A percentile compares a stretch with the other conserved stretches of the same genome.
These are phyloP conservation scores for Aspergillus tanneri DNA, from an alignment of 2,329 filamentous ascomycete species.

Conservation along the genomic window DNA sequence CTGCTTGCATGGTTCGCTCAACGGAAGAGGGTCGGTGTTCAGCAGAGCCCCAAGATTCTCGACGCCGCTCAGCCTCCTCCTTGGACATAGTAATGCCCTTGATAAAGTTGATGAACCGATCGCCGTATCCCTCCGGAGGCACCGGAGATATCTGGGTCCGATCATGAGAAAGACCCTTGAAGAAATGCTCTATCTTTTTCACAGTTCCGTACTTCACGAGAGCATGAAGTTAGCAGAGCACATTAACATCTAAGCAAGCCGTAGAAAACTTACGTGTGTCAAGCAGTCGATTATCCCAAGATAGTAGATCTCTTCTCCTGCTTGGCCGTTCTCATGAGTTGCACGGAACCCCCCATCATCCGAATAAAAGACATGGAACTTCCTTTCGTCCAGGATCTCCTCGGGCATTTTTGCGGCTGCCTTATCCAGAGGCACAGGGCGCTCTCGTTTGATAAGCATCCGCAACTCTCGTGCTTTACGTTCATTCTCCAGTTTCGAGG, in stretches of 20 bases:
- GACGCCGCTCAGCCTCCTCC: slow-evolving; percentile 69
- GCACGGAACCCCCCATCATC: slow-evolving; percentile 92
- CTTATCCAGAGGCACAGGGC: slow-evolving; percentile 88
- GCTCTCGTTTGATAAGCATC: slow-evolving; percentile 88
- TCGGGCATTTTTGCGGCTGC: slow-evolving; percentile 84
- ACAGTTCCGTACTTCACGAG: slow-evolving; percentile 75
- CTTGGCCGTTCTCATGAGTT: slow-evolving; percentile 82
- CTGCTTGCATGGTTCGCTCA: slow-evolving; percentile 56
- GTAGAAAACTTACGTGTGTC: slow-evolving; percentile 74
- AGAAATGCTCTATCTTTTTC: slow-evolving; percentile 94
- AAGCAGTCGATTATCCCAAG: slow-evolving; percentile 97
- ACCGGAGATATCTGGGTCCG: slow-evolving; percentile 88
- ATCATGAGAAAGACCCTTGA: slow-evolving; percentile 86
- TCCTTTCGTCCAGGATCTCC: slow-evolving; percentile 73
- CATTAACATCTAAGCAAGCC: background rate
- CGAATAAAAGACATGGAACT: slow-evolving; percentile 81
- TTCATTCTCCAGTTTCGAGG: slow-evolving; percentile 87
- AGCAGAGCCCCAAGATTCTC: slow-evolving; percentile 31
- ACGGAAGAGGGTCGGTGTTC: slow-evolving; percentile 43
- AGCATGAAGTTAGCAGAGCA: background rate
- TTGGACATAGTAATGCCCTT: slow-evolving; percentile 83
- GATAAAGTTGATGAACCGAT: slow-evolving; percentile 92
- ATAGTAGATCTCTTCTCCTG: slow-evolving; percentile 94
- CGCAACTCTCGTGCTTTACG: slow-evolving; percentile 87
- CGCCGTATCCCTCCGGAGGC: slow-evolving; percentile 84